Percentiles rank a stretch among this genome's conserved stretches.
Conservation (phyloP, 1,284 basidiomycete species). For the Exobasidium cylindrosporum region DNA sequence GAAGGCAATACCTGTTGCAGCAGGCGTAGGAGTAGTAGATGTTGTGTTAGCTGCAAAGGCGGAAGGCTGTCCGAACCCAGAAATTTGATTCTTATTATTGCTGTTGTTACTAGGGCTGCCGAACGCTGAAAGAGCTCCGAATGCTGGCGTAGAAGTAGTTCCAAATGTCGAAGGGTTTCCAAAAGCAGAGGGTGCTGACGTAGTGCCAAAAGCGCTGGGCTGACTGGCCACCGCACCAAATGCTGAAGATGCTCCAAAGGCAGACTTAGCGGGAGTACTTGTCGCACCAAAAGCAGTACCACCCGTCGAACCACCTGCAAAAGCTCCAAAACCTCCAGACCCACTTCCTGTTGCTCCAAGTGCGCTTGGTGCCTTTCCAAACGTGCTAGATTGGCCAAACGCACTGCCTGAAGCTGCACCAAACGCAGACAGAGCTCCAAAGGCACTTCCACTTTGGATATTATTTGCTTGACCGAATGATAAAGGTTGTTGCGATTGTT, state of each 20-base stretch:
- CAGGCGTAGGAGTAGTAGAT: background rate
- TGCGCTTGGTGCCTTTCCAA: constrained; percentile 22
- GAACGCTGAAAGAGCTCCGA: background rate
- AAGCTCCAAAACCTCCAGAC: constrained; percentile 17
- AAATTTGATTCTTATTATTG: background rate
- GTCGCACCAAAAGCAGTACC: constrained; percentile 40
- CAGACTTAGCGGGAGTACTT: background rate
- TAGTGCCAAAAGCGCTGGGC: constrained; percentile 5
- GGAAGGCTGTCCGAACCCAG: constrained; percentile 7
- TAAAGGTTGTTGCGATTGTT: constrained; percentile 9
- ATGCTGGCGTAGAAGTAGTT: background rate
- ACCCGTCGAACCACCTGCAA: background rate
- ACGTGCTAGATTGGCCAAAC: constrained; percentile 35
- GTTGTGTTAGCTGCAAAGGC: constrained; percentile 10
- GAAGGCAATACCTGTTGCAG: background rate
- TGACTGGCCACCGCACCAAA: constrained; percentile 41
- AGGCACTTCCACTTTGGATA: constrained; percentile 19
- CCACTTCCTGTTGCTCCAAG: constrained; percentile 14
- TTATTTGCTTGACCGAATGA: constrained; percentile 23
- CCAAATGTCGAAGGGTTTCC: constrained; percentile 10
- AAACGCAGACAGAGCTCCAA: constrained; percentile 30
- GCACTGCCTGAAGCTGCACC: constrained; percentile 23
- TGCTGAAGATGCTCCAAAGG: constrained; percentile 31
- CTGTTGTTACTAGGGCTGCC: too few species aligned
- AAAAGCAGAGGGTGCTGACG: constrained; percentile 11